Base-by-base conservation (phyloP, 2,329 filamentous ascomycete genomes). In the Sarocladium kiliense region DNA sequence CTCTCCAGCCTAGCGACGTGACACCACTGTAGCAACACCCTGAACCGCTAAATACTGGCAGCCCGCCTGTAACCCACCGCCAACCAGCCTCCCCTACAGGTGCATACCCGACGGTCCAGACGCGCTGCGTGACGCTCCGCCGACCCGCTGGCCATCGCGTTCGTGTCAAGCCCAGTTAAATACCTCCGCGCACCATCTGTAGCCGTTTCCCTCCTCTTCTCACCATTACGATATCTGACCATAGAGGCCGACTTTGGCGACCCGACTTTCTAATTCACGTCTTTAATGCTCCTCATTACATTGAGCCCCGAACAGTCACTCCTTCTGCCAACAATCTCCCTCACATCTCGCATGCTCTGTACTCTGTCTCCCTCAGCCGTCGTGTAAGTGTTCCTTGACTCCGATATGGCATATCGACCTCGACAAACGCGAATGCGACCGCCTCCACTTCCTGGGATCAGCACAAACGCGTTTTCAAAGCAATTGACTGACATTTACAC, bases 131-230 rank as follows among this genome's bases (percentile, higher is more conserved):
- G 47, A 51, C 47, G 47, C 47, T 27, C 47, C 23, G 5, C 30
- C 23, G 47, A 51, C 47, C 47, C 47, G 47, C 47, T 51, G 47
- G 16, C 47, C 47, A 51, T 51, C 47, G 47, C 47, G 47, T 51
- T 51, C 47, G 47, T 51, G 47, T 51, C 47, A 21, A 51, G 47
- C 47, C 47, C 47, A 51, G 47, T 51, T 51, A 51, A 51, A 51
- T 51, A 51, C 47, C 47, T 51, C 50, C 50, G 50, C 50, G 32
- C 36, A 41, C 50, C 50, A 39, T 39, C 32, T 27, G 18, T 34
- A 21, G 23, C 34, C 32, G 7, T 18, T 53, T 39, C 49, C 26
- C 50, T 53, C 50, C 25, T 41, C 50, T 34, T 53, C 50, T 41
- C 36, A 32, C 32, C 34, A 10, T 19, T 34, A 27, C 30, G n/a